Evolutionary conservation across 768 basidiomycete genomes (phyloP).

Genomic region (Paxillus ammoniavirescens): DNA sequence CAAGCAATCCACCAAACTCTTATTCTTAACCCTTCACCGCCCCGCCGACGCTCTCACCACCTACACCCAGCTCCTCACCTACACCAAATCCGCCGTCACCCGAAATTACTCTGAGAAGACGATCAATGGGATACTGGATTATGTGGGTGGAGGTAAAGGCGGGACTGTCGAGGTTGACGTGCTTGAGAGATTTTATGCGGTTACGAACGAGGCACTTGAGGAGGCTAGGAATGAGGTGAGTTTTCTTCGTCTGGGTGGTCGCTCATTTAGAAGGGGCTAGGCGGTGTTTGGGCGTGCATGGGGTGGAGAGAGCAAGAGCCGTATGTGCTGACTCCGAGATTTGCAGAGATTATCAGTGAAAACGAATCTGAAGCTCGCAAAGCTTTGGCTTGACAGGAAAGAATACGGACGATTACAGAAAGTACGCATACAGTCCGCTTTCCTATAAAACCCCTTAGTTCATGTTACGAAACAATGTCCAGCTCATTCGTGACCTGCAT

Average conservation of each 20-base stretch:
- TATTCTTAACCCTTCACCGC: constrained; percentile 75
- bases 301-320: not conserved
- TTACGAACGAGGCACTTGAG: constrained; percentile 82
- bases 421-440: constrained; percentile 39
- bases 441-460: not conserved
- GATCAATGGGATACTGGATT: constrained; percentile 97
- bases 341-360: constrained; percentile 86
- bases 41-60: constrained; percentile 84
- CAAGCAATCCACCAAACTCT: constrained; percentile 94
- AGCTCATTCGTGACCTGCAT: constrained; percentile 82
- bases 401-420: constrained; percentile 84
- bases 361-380: constrained; percentile 95
- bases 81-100: constrained; percentile 94
- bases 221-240: constrained; percentile 95
- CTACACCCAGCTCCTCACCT: constrained; percentile 83
- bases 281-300: not conserved
- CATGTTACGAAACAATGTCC: not conserved
- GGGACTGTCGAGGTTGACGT: constrained; percentile 79
- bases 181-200: constrained; percentile 94
- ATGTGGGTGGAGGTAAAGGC: constrained; percentile 88
- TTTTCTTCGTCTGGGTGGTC: not conserved
- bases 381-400: constrained; percentile 93
- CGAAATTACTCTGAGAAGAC: constrained; percentile 97
- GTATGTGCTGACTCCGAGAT: constrained; percentile 1
- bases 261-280: no score